Base-by-base conservation (phyloP, 345 rosid species). In the Populus davidiana region DNA sequence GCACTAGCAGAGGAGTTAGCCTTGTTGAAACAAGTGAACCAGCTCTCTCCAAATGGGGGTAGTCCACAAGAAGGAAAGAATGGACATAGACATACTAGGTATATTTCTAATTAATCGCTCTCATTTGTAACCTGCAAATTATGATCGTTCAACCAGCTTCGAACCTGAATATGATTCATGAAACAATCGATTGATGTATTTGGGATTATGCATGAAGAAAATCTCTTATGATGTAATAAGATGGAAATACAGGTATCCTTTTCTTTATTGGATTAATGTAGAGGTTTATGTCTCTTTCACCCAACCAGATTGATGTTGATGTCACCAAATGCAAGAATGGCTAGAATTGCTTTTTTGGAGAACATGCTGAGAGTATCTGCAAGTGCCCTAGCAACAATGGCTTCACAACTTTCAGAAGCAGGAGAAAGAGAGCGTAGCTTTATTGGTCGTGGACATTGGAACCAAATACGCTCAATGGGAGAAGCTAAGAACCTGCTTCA, bases 371-470 rank as follows among this genome's bases (percentile, higher is more conserved):
- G 90, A 81, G 91, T 92, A 81, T 90, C 99, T 81, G 93, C 98
- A 56, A 91, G 90, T 81, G 93, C 97, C 43, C 92, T 96, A 25
- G 97, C 93, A 44, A 89, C 98, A 44, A 96, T 96, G 99, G 99
- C 99, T 72, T 93, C 98, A 78, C 97, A 96, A 83, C 96, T 96
- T 72, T 96, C 98, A 43, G 99, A 96, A 86, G 98, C 98, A 79
- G 97, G 92, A 84, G 98, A 96, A 81, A 84, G 98, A 43, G 99
- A 96, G 71, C 97, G 98, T 72, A 91, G 87, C 47, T 89, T 92
- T 78, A 86, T 90, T 65, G 91, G 63, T 78, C 97, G 98, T 80
- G 99, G 99, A 43, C 97, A 96, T 65, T 96, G 99, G 99, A 93
- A 89, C 87, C 98, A 96, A 84, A 84, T 96, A 84, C 94, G 97